Conservation (phyloP, 805 yeast species). For the Lipomyces oligophaga region DNA sequence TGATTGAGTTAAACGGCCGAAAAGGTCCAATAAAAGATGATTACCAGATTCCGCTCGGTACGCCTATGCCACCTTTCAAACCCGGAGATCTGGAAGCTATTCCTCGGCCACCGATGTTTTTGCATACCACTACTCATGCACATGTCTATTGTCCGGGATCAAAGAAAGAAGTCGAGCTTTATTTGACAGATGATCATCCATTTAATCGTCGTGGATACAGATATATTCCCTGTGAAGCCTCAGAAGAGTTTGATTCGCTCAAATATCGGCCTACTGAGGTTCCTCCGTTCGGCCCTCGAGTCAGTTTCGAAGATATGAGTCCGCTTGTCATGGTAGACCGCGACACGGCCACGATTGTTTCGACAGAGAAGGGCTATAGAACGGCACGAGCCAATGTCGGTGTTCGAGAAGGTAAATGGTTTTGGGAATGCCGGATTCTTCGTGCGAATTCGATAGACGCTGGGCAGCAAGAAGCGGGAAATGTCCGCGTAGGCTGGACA, state of each 20-base stretch:
- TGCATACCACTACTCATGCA: neutral
- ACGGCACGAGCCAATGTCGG: conserved; percentile 70
- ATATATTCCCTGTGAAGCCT: conserved; percentile 71
- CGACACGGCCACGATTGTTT: conserved; percentile 41
- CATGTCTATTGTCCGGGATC: neutral
- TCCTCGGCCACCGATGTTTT: conserved; percentile 24
- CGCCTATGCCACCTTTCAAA: conserved; percentile 27
- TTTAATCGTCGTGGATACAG: conserved; percentile 74
- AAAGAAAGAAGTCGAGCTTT: conserved; percentile 36
- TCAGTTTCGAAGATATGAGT: conserved; percentile 67
- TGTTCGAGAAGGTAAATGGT: conserved; percentile 73
- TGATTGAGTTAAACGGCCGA: conserved; percentile 12
- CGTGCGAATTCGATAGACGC: conserved; percentile 34
- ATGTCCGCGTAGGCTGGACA: conserved; percentile 79
- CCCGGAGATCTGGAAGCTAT: conserved; percentile 15
- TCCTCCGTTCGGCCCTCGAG: conserved; percentile 57
- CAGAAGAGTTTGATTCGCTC: conserved; percentile 50
- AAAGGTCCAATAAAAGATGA: conserved; percentile 1
- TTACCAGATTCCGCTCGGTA: conserved; percentile 18
- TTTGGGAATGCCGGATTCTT: conserved; percentile 68
- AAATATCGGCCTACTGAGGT: conserved; percentile 70
- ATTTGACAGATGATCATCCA: conserved; percentile 70
- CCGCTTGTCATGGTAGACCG: conserved; percentile 49
- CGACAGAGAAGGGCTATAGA: conserved; percentile 74
- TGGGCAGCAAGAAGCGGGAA: conserved; percentile 39